These are phyloP conservation scores for Ophiostoma angusticollis DNA, from an alignment of 2,329 filamentous ascomycete species.

Conservation along the genomic window DNA sequence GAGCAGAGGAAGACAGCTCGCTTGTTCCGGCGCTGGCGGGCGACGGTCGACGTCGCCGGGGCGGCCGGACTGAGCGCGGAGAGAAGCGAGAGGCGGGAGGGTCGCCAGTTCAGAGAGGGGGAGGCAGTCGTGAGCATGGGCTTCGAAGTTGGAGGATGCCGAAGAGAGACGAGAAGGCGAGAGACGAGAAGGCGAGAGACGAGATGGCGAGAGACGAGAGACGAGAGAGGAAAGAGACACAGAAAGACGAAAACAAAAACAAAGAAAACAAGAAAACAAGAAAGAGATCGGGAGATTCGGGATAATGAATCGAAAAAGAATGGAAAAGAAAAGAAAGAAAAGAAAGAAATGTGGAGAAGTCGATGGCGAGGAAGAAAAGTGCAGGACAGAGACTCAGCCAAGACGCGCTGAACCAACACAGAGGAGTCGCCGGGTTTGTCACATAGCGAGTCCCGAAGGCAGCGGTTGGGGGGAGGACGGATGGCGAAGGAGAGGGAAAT, in stretches of 20 bases:
- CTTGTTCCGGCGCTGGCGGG: conserved; percentile 15
- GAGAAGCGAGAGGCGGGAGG: background rate
- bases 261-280: background rate
- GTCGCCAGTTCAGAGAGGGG: conserved; percentile 1
- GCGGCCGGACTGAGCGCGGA: background rate
- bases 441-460: conserved; percentile 11
- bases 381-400: too few species aligned
- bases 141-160: too few species aligned
- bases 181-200: background rate
- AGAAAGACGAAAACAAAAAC: background rate
- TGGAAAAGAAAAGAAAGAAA: background rate
- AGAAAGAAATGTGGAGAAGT: background rate
- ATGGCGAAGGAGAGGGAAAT: too few species aligned
- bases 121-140: too few species aligned
- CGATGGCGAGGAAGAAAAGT: background rate
- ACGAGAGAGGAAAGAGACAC: background rate
- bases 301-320: background rate
- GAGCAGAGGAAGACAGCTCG: background rate
- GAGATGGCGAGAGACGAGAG: conserved; percentile 2
- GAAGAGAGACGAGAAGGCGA: background rate
- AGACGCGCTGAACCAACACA: too few species aligned
- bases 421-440: conserved; percentile 8
- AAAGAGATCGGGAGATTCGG: background rate
- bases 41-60: conserved; percentile 27
- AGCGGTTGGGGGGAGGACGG: conserved; percentile 2